Evolutionary conservation across 2,329 filamentous ascomycete species (phyloP).

Genomic region (Pseudovirgaria hyperparasitica): DNA sequence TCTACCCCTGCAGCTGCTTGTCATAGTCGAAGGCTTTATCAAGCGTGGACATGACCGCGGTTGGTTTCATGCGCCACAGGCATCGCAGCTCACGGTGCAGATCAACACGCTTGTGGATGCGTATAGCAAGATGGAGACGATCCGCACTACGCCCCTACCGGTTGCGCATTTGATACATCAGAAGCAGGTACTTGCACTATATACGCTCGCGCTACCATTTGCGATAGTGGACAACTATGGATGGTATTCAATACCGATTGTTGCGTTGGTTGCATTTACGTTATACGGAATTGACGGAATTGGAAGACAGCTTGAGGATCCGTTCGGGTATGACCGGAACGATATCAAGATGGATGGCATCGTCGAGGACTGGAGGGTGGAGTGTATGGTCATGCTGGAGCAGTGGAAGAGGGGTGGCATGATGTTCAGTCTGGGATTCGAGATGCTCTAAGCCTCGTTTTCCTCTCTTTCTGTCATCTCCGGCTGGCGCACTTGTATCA

Average conservation of each 20-base stretch:
- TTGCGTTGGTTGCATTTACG: constrained; percentile 48
- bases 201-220: constrained; percentile 48
- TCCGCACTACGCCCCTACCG: constrained; percentile 50
- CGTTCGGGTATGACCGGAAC: constrained; percentile 52
- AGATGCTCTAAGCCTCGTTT: too few relatives aligned
- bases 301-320: constrained; percentile 50
- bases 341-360: constrained; percentile 58
- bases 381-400: constrained; percentile 44
- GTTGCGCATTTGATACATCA: constrained; percentile 54
- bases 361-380: constrained; percentile 45
- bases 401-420: too few relatives aligned
- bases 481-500: too few relatives aligned
- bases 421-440: too few relatives aligned
- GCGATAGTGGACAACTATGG: constrained; percentile 50
- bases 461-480: too few relatives aligned
- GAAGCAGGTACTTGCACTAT: constrained; percentile 50
- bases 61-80: constrained; percentile 49
- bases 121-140: constrained; percentile 53
- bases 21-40: constrained; percentile 48
- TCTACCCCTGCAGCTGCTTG: constrained; percentile 46
- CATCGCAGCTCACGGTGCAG: constrained; percentile 44
- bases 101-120: constrained; percentile 44
- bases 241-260: constrained; percentile 49
- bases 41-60: constrained; percentile 40
- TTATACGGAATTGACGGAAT: constrained; percentile 53